Conservation (phyloP, 2,329 filamentous ascomycete genomes). For the Penicillium sp. region DNA sequence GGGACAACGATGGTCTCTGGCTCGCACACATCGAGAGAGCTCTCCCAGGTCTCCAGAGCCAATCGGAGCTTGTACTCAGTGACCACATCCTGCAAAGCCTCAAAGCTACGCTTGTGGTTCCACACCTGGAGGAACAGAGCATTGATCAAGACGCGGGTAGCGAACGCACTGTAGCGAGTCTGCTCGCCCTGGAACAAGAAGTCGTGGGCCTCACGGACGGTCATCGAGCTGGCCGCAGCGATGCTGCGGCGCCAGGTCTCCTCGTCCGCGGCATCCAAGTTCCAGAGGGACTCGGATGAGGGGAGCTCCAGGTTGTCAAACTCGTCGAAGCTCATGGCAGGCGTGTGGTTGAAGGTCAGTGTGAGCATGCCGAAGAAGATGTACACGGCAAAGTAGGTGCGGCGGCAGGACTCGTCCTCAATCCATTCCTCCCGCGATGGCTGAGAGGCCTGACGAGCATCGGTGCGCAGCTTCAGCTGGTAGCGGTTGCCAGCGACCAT, state of each 20-base stretch:
- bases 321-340: slow-evolving; percentile 97
- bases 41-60: slow-evolving; percentile 98
- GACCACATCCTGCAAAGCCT: slow-evolving; percentile 93
- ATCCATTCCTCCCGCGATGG: slow-evolving; percentile 91
- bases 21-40: slow-evolving; percentile 89
- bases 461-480: slow-evolving; percentile 89
- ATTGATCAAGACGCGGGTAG: slow-evolving; percentile 98
- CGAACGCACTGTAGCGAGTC: slow-evolving; percentile 92
- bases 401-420: slow-evolving; percentile 92
- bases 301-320: slow-evolving; percentile 92
- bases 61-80: slow-evolving; percentile 97
- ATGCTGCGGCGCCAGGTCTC: slow-evolving; percentile 81
- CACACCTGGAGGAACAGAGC: slow-evolving; percentile 97
- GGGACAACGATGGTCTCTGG: slow-evolving; percentile 86
- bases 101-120: slow-evolving; percentile 98
- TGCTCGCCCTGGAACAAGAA: slow-evolving; percentile 92
- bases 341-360: slow-evolving; percentile 95
- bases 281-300: slow-evolving; percentile 93
- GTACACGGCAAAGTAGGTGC: slow-evolving; percentile 97
- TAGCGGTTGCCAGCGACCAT: slow-evolving; percentile 98
- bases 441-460: slow-evolving; percentile 75
- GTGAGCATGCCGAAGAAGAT: slow-evolving; percentile 97
- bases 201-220: slow-evolving; percentile 92
- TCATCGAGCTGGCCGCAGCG: slow-evolving; percentile 71
- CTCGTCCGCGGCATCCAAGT: slow-evolving; percentile 77